Percentiles rank a stretch among this genome's conserved stretches.
Evolutionary conservation across 805 yeast genomes (phyloP).

Genomic region (Myxozyma kluyveri): DNA sequence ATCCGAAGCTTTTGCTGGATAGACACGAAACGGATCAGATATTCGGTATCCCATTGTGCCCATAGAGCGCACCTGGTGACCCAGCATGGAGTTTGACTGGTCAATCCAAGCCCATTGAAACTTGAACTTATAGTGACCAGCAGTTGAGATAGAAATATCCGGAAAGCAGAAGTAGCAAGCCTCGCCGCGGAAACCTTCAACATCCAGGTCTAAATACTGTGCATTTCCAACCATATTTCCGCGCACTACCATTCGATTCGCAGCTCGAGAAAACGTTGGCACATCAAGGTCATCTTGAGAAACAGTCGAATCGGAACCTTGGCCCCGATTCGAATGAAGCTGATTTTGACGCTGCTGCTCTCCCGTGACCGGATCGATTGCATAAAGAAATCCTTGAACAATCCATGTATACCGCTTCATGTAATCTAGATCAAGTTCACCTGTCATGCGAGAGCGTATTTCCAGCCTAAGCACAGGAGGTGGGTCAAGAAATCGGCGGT

Average conservation of each 20-base stretch:
- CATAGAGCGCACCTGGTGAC: slow-evolving; percentile 22
- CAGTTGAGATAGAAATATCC: slow-evolving; percentile 38
- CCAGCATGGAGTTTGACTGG: slow-evolving; percentile 18
- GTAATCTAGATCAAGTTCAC: slow-evolving; percentile 15
- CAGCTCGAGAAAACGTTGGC: neutral
- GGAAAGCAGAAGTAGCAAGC: slow-evolving; percentile 36
- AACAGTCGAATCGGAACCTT: neutral
- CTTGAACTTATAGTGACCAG: slow-evolving; percentile 36
- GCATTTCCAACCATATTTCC: slow-evolving; percentile 28
- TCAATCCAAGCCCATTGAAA: slow-evolving; percentile 37
- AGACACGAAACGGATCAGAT: slow-evolving; percentile 35
- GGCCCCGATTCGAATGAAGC: neutral
- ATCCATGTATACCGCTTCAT: slow-evolving; percentile 26
- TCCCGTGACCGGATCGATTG: slow-evolving; percentile 4
- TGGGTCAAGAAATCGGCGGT: slow-evolving; percentile 29
- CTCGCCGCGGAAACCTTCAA: slow-evolving; percentile 19
- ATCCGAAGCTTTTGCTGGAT: slow-evolving; percentile 40
- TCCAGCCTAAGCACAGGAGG: slow-evolving; percentile 30
- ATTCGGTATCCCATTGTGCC: slow-evolving; percentile 29
- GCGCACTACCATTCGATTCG: slow-evolving; percentile 23
- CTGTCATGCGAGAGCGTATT: slow-evolving; percentile 10
- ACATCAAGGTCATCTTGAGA: neutral
- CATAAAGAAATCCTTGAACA: slow-evolving; percentile 21
- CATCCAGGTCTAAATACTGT: slow-evolving; percentile 18
- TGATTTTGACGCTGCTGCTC: neutral